These are phyloP conservation scores for Royoungia palumana DNA, from an alignment of 768 basidiomycete genomes.

Conservation along the genomic window DNA sequence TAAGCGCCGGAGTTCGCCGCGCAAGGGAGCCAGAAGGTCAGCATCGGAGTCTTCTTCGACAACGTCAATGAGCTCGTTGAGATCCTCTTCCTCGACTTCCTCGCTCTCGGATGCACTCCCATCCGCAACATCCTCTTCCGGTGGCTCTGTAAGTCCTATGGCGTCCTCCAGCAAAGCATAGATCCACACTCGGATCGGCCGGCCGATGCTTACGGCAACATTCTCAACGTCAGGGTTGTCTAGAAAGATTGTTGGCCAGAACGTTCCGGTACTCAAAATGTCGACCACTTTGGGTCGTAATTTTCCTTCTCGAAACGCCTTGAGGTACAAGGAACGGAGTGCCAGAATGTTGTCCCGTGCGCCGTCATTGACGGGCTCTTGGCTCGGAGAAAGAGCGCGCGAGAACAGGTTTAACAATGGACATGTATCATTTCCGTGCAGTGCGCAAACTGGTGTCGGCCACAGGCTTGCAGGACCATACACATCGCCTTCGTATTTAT, in stretches of 20 bases:
- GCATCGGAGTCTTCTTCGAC: slow-evolving; percentile 54
- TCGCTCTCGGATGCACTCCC: slow-evolving; percentile 21
- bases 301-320: slow-evolving; percentile 59
- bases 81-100: slow-evolving; percentile 44
- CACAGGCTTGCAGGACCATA: slow-evolving; percentile 43
- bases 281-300: slow-evolving; percentile 60
- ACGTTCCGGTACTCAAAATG: slow-evolving; percentile 56
- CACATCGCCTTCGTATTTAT: slow-evolving; percentile 47
- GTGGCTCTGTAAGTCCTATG: slow-evolving; percentile 51
- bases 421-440: slow-evolving; percentile 59
- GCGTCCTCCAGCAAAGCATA: slow-evolving; percentile 68
- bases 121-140: slow-evolving; percentile 16
- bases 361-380: slow-evolving; percentile 20
- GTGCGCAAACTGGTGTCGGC: slow-evolving; percentile 55
- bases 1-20: slow-evolving; percentile 61
- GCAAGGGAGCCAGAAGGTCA: slow-evolving; percentile 67
- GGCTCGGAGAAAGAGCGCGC: slow-evolving; percentile 27
- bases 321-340: slow-evolving; percentile 53
- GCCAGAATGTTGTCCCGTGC: slow-evolving; percentile 12
- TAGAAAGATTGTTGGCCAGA: slow-evolving; percentile 71
- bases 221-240: slow-evolving; percentile 76
- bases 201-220: slow-evolving; percentile 57
- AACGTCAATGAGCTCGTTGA: slow-evolving; percentile 66
- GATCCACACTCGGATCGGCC: slow-evolving; percentile 60
- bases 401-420: slow-evolving; percentile 53